phyloP scores from a whole-genome alignment of 2,329 filamentous ascomycete genomes.

The Trichoderma sp. region DNA sequence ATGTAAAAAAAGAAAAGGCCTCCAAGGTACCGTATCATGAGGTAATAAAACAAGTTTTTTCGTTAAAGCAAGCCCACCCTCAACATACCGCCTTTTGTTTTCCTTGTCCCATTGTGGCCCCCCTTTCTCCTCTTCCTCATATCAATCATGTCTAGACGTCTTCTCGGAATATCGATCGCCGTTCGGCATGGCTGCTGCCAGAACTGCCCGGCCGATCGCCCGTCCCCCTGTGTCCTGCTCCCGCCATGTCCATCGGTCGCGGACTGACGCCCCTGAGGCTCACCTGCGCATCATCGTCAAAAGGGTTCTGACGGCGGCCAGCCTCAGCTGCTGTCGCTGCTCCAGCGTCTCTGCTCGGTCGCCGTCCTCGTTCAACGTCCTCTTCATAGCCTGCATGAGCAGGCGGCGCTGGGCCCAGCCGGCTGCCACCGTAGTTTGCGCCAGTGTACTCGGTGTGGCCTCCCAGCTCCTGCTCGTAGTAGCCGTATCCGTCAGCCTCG shows the following conservation, averaged over 20 bases:
- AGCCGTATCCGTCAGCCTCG: constrained; percentile 66
- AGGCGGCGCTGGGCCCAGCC: constrained; percentile 41
- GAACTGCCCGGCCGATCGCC: constrained; percentile 37
- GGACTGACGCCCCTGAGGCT: constrained; percentile 73
- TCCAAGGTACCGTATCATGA: not conserved
- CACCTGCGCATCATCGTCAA: constrained; percentile 65
- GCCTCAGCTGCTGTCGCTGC: constrained; percentile 26
- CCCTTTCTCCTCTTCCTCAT: not conserved
- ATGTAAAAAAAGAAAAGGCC: not conserved
- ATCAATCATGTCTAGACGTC: constrained; percentile 45
- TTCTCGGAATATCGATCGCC: constrained; percentile 69
- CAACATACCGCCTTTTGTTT: not conserved
- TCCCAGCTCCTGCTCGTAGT: constrained; percentile 71
- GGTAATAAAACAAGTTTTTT: not conserved
- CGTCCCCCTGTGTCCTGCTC: constrained; percentile 27
- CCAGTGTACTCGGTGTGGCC: constrained; percentile 36
- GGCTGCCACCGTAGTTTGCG: constrained; percentile 48
- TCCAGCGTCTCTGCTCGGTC: constrained; percentile 44
- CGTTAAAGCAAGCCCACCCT: not conserved
- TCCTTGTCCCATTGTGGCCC: not conserved
- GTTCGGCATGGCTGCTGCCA: constrained; percentile 63
- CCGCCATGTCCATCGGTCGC: constrained; percentile 60
- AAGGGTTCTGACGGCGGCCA: constrained; percentile 55
- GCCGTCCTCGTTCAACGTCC: constrained; percentile 41
- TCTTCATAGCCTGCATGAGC: constrained; percentile 29